Evolutionary conservation across 768 basidiomycete species (phyloP), one percentile per base, ranked within the genome.

Genomic region (Lyophyllum semitale): DNA sequence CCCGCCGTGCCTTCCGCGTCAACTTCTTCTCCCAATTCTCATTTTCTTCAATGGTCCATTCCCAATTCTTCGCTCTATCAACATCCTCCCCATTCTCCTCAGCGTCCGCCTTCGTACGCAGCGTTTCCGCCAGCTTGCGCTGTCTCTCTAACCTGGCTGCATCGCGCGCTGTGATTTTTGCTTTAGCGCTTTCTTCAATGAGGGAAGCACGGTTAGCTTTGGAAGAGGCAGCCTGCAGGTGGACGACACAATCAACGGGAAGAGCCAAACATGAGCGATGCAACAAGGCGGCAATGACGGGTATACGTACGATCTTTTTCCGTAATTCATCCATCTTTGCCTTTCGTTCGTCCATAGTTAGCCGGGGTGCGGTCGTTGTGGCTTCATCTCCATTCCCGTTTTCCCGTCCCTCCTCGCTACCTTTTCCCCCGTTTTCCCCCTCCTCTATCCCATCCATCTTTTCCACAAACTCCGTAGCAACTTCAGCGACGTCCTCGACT

Each of bases 11-110:
- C 73, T 95, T 98, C 64, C 88, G 75, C 23, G 85, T 87, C 61
- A 83, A 70, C 69, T 95, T 93, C 79, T 90, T 91, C 76, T 97
- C 95, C 97, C 97, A 99, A 53, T 85, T 79, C 58, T 98, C 94
- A 66, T 95, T 96, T 72, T 98, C 93, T 73, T 98, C 93, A 54
- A 97, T 85, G 25, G 91, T 91, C 77, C 91, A 95, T 63, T 93
- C 91, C 94, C 94, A 98, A 65, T 94, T 93, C 81, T 92, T 93
- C 66, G 84, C 82, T 58, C 95, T 75, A 68, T 96, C 93, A 6
- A 93, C 77, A 67, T 98, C 95, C 68, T 94, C 93, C n/a, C 95
- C 96, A 0, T 83, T 78, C 49, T 93, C 95, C 70, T 92, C 90
- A 1, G 94, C 94, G 59, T 95, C 91, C 2, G 89, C 86, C 71